Evolutionary conservation across 495 filamentous ascomycete species (phyloP).

Genomic region (Neurospora discreta): DNA sequence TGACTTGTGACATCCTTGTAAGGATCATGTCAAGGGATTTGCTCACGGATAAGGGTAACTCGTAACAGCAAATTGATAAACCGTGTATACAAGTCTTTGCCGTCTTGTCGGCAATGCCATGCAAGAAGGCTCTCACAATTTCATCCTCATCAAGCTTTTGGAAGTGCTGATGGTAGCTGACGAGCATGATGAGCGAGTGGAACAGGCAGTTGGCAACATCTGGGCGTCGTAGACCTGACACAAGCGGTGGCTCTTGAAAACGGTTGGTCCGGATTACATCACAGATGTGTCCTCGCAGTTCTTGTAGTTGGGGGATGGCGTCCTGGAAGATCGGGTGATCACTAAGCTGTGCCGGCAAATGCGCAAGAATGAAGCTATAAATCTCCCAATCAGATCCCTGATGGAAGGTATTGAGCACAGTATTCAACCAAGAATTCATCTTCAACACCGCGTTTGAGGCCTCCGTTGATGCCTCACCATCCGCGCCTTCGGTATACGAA

Average conservation of each 20-base stretch:
- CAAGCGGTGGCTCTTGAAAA: conserved; percentile 63
- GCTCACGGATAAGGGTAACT: conserved; percentile 71
- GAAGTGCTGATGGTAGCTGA: conserved; percentile 81
- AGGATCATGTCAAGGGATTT: conserved; percentile 74
- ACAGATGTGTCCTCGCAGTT: conserved; percentile 66
- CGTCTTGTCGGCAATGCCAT: conserved; percentile 73
- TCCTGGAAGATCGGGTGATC: conserved; percentile 78
- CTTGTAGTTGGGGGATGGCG: conserved; percentile 58
- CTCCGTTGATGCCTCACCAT: conserved; percentile 3
- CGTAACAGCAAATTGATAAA: conserved; percentile 84
- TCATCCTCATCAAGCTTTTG: conserved; percentile 79
- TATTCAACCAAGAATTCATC: conserved; percentile 65
- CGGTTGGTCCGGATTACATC: conserved; percentile 65
- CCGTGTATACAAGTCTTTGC: conserved; percentile 90
- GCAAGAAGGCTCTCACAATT: conserved; percentile 71
- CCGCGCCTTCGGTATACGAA: conserved; percentile 9
- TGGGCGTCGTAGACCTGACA: conserved; percentile 68
- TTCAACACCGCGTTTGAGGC: conserved; percentile 38
- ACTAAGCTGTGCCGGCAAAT: conserved; percentile 77
- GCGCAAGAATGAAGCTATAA: conserved; percentile 80
- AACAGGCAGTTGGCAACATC: conserved; percentile 85
- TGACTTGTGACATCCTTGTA: conserved; percentile 86
- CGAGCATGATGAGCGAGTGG: conserved; percentile 68
- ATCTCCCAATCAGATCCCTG: conserved; percentile 83
- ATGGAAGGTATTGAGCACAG: conserved; percentile 60